These are phyloP conservation scores for Leccinellum luteum DNA, from an alignment of 768 basidiomycete species.

Conservation along the genomic window DNA sequence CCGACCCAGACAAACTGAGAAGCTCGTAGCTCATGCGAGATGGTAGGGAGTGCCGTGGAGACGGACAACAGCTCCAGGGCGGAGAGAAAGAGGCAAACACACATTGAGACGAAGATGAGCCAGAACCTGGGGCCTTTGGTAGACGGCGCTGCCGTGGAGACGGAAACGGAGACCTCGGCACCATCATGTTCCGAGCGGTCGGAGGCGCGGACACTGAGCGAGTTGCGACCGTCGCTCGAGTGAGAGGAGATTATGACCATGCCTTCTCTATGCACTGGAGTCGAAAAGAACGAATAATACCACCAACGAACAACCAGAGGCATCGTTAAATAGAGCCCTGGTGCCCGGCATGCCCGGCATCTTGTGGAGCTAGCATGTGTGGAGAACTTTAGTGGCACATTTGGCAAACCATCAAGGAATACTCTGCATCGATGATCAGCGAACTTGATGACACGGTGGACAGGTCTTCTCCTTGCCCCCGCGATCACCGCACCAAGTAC, in stretches of 20 bases:
- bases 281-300: neutral
- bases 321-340: neutral
- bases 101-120: constrained; percentile 29
- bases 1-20: constrained; percentile 38
- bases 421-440: constrained; percentile 1
- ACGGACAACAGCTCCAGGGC: constrained; percentile 28
- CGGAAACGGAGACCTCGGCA: neutral
- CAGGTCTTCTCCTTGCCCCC: neutral
- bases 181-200: neutral
- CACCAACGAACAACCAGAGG: neutral
- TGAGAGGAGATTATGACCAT: constrained; percentile 2
- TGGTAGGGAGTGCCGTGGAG: constrained; percentile 35
- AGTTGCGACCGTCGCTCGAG: neutral
- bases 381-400: neutral
- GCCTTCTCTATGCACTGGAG: neutral
- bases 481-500: neutral
- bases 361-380: neutral
- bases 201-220: neutral
- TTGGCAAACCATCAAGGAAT: neutral
- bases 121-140: constrained; percentile 23
- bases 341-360: neutral
- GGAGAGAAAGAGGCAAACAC: constrained; percentile 24
- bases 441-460: neutral
- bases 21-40: constrained; percentile 26
- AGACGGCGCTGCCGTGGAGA: neutral